Percentiles rank a stretch among this genome's conserved stretches.
These are phyloP conservation scores for Lichenothelia convexa DNA, from an alignment of 495 filamentous ascomycete genomes.

Conservation along the genomic window DNA sequence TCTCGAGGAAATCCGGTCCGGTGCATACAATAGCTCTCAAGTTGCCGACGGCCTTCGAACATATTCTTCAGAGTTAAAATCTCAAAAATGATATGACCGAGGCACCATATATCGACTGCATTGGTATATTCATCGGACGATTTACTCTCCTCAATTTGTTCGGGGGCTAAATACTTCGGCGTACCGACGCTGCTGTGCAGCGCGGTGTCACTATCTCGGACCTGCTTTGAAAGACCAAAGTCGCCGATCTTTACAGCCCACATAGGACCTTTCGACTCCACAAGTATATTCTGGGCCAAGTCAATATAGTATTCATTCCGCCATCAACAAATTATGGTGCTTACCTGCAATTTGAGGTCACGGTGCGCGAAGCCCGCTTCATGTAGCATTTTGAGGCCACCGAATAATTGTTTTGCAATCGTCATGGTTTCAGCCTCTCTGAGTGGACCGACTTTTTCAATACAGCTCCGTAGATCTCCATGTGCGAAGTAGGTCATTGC, in stretches of 20 bases:
- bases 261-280: slow-evolving; percentile 6
- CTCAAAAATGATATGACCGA: slow-evolving; percentile 11
- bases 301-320: background rate
- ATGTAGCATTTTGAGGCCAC: slow-evolving; percentile 12
- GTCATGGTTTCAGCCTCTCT: slow-evolving; percentile 5
- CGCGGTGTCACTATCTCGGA: background rate
- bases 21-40: background rate
- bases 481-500: slow-evolving; percentile 15
- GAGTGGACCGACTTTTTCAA: slow-evolving; percentile 1
- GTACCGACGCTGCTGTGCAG: background rate
- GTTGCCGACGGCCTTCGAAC: background rate
- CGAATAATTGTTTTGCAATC: slow-evolving; percentile 8
- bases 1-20: background rate
- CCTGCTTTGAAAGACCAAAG: slow-evolving; percentile 7
- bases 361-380: slow-evolving; percentile 15
- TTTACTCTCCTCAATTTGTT: background rate
- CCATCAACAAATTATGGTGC: slow-evolving; percentile 1
- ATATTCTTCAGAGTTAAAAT: slow-evolving; percentile 4
- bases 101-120: slow-evolving; percentile 17
- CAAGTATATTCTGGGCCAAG: slow-evolving; percentile 11
- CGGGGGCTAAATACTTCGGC: background rate
- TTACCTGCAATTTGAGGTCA: slow-evolving; percentile 13
- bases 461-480: slow-evolving; percentile 10
- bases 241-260: slow-evolving; percentile 14
- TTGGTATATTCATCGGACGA: slow-evolving; percentile 9